These are phyloP conservation scores for Fusarium equiseti DNA, from an alignment of 2,329 filamentous ascomycete species.

Conservation along the genomic window DNA sequence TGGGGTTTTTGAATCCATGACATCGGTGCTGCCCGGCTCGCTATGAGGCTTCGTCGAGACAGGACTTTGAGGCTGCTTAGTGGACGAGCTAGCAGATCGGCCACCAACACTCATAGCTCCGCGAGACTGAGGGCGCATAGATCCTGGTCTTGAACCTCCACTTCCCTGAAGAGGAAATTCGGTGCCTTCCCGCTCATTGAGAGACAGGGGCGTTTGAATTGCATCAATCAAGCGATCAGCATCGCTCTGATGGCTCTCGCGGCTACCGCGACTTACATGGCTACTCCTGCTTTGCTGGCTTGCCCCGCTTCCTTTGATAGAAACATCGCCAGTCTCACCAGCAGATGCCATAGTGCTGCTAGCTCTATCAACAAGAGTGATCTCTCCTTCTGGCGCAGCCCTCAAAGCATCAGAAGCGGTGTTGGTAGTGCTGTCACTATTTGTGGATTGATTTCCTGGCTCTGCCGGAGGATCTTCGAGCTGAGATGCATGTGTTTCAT, in stretches of 20 bases:
- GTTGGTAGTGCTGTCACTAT: conserved; percentile 36
- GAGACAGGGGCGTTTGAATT: conserved; percentile 70
- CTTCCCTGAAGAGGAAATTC: conserved; percentile 48
- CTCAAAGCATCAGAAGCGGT: conserved; percentile 44
- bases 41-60: conserved; percentile 26
- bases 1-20: conserved; percentile 60
- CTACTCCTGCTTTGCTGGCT: conserved; percentile 56
- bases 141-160: conserved; percentile 29
- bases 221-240: conserved; percentile 79
- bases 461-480: conserved; percentile 18
- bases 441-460: conserved; percentile 15
- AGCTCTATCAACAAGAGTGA: conserved; percentile 69
- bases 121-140: conserved; percentile 15
- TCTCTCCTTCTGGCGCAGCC: conserved; percentile 61
- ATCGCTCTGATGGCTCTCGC: conserved; percentile 68
- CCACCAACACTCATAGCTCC: conserved; percentile 9
- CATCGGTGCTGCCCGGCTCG: conserved; percentile 53
- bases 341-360: conserved; percentile 43
- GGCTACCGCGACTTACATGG: conserved; percentile 59
- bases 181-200: conserved; percentile 52
- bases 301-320: conserved; percentile 32
- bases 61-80: conserved; percentile 18
- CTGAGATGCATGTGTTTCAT: conserved; percentile 49
- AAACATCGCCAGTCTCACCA: conserved; percentile 22
- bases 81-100: conserved; percentile 31